Percentiles rank a stretch among this genome's conserved stretches.
Conservation (phyloP, 495 filamentous ascomycete genomes). For the Tirmania nivea region DNA sequence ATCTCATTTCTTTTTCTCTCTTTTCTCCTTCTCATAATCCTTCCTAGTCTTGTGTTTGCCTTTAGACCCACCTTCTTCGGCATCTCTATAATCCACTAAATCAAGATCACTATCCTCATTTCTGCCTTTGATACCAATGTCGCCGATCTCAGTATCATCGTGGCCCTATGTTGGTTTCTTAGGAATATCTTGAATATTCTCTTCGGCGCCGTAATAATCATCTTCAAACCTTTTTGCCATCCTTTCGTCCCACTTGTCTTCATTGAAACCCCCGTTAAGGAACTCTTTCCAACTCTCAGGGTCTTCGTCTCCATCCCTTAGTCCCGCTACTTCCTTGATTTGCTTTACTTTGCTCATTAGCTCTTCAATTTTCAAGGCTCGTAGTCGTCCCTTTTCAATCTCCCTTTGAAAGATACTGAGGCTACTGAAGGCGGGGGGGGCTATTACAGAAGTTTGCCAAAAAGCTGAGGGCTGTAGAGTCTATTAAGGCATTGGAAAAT, state of each 20-base stretch:
- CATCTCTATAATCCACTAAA: slow-evolving; percentile 21
- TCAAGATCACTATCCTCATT: slow-evolving; percentile 19
- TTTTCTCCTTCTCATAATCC: slow-evolving; percentile 39
- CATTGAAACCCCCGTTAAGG: slow-evolving; percentile 67
- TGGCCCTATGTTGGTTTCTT: slow-evolving; percentile 76
- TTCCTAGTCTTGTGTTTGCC: slow-evolving; percentile 42
- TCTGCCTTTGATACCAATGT: slow-evolving; percentile 38
- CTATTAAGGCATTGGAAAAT: no score
- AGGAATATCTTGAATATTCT: slow-evolving; percentile 27
- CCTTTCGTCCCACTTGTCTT: slow-evolving; percentile 67
- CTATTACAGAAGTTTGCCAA: no score
- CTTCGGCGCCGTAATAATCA: slow-evolving; percentile 57
- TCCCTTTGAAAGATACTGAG: no score
- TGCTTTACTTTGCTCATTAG: slow-evolving; percentile 57
- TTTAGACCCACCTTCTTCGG: slow-evolving; percentile 19
- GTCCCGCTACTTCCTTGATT: slow-evolving; percentile 69
- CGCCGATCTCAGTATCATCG: slow-evolving; percentile 89
- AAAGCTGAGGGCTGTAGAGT: no score
- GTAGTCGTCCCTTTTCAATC: slow-evolving; percentile 59
- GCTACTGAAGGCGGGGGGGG: no score
- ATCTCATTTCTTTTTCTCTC: slow-evolving; percentile 49
- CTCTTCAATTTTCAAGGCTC: slow-evolving; percentile 73
- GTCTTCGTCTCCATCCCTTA: slow-evolving; percentile 41
- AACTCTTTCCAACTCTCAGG: slow-evolving; percentile 61
- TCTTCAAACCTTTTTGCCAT: slow-evolving; percentile 75